phyloP scores from a whole-genome alignment of 1,139 yeast genomes.

The Fermentozyma sake region DNA sequence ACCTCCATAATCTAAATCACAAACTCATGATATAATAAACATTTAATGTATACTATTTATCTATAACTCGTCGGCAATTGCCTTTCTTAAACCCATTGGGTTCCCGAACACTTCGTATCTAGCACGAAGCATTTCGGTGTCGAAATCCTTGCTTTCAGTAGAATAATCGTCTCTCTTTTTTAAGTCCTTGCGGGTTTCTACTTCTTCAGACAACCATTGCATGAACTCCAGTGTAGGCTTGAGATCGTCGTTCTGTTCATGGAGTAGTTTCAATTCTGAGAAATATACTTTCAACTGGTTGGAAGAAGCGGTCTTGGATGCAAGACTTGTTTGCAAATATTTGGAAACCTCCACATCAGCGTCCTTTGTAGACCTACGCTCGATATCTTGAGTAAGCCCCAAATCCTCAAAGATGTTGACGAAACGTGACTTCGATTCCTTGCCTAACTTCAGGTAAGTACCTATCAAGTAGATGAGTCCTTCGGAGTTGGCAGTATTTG shows the following conservation, averaged over 20 bases:
- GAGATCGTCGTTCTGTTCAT: slow-evolving; percentile 18
- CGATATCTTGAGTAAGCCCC: slow-evolving; percentile 15
- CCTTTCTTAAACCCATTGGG: slow-evolving; percentile 63
- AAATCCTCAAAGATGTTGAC: slow-evolving; percentile 41
- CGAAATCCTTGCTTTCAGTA: slow-evolving; percentile 32
- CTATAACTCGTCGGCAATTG: slow-evolving; percentile 50
- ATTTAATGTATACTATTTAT: slow-evolving; percentile 11
- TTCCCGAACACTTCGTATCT: slow-evolving; percentile 79
- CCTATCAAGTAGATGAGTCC: slow-evolving; percentile 25
- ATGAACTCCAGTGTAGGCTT: slow-evolving; percentile 37
- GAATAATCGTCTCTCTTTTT: slow-evolving; percentile 27
- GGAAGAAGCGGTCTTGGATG: slow-evolving; percentile 22
- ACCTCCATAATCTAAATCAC: background rate
- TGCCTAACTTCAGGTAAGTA: slow-evolving; percentile 25
- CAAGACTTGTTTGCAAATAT: slow-evolving; percentile 27
- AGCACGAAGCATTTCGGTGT: slow-evolving; percentile 46
- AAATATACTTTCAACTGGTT: slow-evolving; percentile 40
- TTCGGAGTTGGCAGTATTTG: slow-evolving; percentile 6
- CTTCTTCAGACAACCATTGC: slow-evolving; percentile 59
- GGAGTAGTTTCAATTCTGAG: slow-evolving; percentile 37
- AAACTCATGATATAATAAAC: slow-evolving; percentile 3
- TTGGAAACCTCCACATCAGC: slow-evolving; percentile 25
- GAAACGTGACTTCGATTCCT: slow-evolving; percentile 28
- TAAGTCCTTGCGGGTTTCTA: slow-evolving; percentile 32
- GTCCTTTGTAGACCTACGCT: slow-evolving; percentile 18